Conservation (phyloP, 1,284 basidiomycete species). For the Rhodotorula glutinis region DNA sequence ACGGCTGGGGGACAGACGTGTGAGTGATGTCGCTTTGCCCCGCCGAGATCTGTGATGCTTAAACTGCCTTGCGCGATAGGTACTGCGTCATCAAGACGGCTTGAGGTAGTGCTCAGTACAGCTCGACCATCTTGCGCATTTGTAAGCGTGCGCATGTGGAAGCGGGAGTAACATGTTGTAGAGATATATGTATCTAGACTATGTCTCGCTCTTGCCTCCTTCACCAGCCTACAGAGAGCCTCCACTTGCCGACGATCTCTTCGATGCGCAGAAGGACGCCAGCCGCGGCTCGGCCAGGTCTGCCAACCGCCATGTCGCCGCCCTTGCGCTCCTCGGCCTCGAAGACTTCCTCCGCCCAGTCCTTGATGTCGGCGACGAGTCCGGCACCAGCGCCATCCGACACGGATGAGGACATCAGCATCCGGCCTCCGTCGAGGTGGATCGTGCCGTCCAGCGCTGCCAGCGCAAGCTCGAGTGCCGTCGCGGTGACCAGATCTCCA, state of each 20-base stretch:
- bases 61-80: background rate
- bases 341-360: slow-evolving; percentile 76
- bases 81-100: slow-evolving; percentile 17
- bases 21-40: background rate
- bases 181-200: background rate
- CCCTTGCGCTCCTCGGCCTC: slow-evolving; percentile 57
- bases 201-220: background rate
- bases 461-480: slow-evolving; percentile 72
- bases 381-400: slow-evolving; percentile 52
- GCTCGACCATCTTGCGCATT: no score
- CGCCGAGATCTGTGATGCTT: no score
- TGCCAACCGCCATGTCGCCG: slow-evolving; percentile 61
- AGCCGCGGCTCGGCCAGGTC: slow-evolving; percentile 68
- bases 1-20: slow-evolving; percentile 76
- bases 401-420: slow-evolving; percentile 63
- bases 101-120: no score
- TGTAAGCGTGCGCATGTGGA: no score
- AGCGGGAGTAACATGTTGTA: background rate
- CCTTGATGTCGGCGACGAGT: slow-evolving; percentile 67
- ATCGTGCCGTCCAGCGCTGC: slow-evolving; percentile 70
- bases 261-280: slow-evolving; percentile 77
- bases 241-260: slow-evolving; percentile 70
- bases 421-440: slow-evolving; percentile 70
- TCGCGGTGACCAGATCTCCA: slow-evolving; percentile 55
- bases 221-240: slow-evolving; percentile 57